Conservation (phyloP, 305 asterid genomes). For the Nicotiana rustica region DNA sequence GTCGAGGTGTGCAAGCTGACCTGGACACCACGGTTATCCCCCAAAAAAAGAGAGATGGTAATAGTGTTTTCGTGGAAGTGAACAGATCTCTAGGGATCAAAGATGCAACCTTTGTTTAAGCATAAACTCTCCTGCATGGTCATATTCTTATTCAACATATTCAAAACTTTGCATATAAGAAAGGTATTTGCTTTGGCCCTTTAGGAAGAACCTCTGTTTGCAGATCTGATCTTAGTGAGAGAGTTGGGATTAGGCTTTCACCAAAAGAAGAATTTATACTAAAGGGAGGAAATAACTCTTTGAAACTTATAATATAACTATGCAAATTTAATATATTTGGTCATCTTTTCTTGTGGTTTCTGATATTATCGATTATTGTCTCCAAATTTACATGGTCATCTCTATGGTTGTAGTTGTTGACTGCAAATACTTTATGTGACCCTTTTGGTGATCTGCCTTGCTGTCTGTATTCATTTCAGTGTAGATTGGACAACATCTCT, state of each 20-base stretch:
- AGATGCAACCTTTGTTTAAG: not conserved
- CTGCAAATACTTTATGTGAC: no score
- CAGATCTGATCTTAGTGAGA: not conserved
- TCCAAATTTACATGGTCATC: constrained; percentile 23
- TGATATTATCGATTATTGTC: not conserved
- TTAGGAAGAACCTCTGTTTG: constrained; percentile 14
- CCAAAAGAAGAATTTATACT: not conserved
- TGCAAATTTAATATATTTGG: constrained; percentile 23
- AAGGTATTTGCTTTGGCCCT: not conserved
- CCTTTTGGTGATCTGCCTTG: no score
- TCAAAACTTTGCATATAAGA: not conserved
- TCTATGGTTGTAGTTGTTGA: not conserved
- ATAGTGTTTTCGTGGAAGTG: not conserved
- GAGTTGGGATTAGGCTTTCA: not conserved
- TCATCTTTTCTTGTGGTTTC: constrained; percentile 10
- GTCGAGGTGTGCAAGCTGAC: no score
- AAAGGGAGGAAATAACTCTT: not conserved
- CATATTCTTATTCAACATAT: not conserved
- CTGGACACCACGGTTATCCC: no score
- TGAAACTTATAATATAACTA: not conserved
- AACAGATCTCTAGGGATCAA: not conserved
- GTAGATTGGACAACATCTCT: no score
- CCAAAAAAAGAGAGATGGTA: not conserved
- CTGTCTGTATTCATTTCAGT: no score
- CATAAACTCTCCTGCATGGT: not conserved